phyloP scores from a whole-genome alignment of 352 stramenopile genomes.

The Globisporangium alternatum region DNA sequence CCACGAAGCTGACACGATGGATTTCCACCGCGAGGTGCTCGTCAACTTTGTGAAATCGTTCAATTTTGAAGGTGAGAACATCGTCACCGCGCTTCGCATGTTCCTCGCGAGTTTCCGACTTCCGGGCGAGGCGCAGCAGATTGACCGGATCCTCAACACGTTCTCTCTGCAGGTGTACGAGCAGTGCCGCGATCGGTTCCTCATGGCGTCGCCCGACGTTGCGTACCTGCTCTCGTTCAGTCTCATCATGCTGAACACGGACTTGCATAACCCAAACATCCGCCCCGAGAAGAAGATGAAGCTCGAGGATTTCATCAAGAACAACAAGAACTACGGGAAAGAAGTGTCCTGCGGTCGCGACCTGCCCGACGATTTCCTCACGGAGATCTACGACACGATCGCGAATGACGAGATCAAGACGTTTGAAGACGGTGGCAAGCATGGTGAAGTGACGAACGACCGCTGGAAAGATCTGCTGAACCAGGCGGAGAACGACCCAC shows the following conservation, averaged over 20 bases:
- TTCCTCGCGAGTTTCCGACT: slow-evolving; percentile 85
- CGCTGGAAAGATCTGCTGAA: slow-evolving; percentile 78
- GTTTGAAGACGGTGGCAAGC: slow-evolving; percentile 73
- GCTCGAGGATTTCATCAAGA: slow-evolving; percentile 82
- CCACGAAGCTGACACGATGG: slow-evolving; percentile 78
- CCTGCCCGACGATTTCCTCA: slow-evolving; percentile 71
- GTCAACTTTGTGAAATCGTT: slow-evolving; percentile 73
- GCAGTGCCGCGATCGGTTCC: slow-evolving; percentile 79
- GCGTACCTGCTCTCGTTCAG: slow-evolving; percentile 89
- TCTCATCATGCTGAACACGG: slow-evolving; percentile 89
- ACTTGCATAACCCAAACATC: slow-evolving; percentile 88
- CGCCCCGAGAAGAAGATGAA: slow-evolving; percentile 85
- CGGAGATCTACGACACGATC: slow-evolving; percentile 72
- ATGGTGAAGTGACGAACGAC: slow-evolving; percentile 74
- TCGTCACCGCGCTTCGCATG: slow-evolving; percentile 74
- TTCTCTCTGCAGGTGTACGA: slow-evolving; percentile 85
- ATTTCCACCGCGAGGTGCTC: slow-evolving; percentile 82
- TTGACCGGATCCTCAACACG: slow-evolving; percentile 84
- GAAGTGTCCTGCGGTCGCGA: slow-evolving; percentile 76
- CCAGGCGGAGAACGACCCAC: slow-evolving; percentile 62
- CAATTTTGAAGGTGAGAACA: slow-evolving; percentile 74
- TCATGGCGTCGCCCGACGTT: slow-evolving; percentile 88
- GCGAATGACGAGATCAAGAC: slow-evolving; percentile 78
- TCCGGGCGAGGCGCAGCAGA: slow-evolving; percentile 85
- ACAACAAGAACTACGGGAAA: slow-evolving; percentile 89